A percentile compares a stretch with the other conserved stretches of the same genome.
phyloP scores from a whole-genome alignment of 176 grass and related monocot genomes.

The Phyllostachys edulis region DNA sequence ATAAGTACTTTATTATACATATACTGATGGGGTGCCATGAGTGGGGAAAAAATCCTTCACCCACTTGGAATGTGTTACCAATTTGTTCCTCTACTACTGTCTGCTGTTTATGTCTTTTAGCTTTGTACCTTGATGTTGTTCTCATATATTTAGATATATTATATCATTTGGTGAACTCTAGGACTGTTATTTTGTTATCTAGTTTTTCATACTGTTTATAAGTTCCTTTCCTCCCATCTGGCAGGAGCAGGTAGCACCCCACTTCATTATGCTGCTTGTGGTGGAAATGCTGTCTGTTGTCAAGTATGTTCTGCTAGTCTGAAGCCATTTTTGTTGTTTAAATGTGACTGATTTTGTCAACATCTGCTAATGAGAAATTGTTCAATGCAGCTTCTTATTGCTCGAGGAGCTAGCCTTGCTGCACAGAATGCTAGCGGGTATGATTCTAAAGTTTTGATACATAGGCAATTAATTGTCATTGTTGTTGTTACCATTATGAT shows the following conservation, averaged over 20 bases:
- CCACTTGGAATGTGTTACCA: neutral
- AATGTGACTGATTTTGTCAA: constrained; percentile 16
- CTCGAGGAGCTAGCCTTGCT: constrained; percentile 69
- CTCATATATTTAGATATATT: constrained; percentile 1
- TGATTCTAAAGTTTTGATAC: constrained; percentile 13
- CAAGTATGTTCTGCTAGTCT: constrained; percentile 61
- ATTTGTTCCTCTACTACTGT: neutral
- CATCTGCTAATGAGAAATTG: constrained; percentile 16
- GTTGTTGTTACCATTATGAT: constrained; percentile 15
- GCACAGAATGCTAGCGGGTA: constrained; percentile 72
- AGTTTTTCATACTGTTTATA: neutral
- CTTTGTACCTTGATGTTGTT: constrained; percentile 5
- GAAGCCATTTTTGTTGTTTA: neutral
- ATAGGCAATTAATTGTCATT: constrained; percentile 10
- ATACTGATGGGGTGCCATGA: neutral
- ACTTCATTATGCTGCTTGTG: constrained; percentile 94
- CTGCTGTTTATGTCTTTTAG: neutral
- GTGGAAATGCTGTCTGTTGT: constrained; percentile 90
- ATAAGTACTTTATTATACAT: constrained; percentile 15
- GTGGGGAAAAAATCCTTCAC: neutral
- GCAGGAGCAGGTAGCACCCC: constrained; percentile 90
- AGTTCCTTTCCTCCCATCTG: constrained; percentile 23
- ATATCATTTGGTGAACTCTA: neutral
- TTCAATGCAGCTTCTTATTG: constrained; percentile 75
- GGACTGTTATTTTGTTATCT: neutral